A percentile compares a stretch with the other conserved stretches of the same genome.
These are phyloP conservation scores for Boletus sensibilis DNA, from an alignment of 768 basidiomycete genomes.

Conservation along the genomic window DNA sequence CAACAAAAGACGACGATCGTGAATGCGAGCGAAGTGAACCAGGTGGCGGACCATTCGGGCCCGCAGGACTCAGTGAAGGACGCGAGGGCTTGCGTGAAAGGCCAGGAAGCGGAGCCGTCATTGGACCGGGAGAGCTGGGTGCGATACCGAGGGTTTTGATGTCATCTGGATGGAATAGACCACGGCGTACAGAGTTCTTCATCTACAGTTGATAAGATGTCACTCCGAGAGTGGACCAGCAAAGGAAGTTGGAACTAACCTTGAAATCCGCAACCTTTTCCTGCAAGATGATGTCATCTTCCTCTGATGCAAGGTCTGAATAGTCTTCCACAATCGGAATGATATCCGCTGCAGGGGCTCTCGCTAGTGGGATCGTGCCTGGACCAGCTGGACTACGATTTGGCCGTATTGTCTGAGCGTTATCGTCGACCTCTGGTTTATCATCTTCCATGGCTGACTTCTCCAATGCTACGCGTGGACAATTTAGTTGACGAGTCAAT, in stretches of 20 bases:
- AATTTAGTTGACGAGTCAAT: background rate
- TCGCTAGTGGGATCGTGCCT: slow-evolving; percentile 51
- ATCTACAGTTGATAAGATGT: slow-evolving; percentile 39
- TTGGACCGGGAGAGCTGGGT: slow-evolving; percentile 52
- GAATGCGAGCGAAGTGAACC: slow-evolving; percentile 46
- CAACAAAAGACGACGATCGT: slow-evolving; percentile 57
- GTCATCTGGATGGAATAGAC: slow-evolving; percentile 87
- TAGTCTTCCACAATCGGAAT: slow-evolving; percentile 84
- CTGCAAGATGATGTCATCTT: slow-evolving; percentile 66
- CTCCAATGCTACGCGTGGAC: slow-evolving; percentile 51
- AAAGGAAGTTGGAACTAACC: slow-evolving; percentile 38
- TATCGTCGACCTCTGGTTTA: slow-evolving; percentile 59
- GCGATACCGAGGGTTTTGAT: slow-evolving; percentile 72
- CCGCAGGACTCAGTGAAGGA: slow-evolving; percentile 49
- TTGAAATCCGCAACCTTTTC: slow-evolving; percentile 85
- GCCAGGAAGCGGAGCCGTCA: slow-evolving; percentile 65
- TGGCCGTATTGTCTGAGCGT: slow-evolving; percentile 78
- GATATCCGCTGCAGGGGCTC: slow-evolving; percentile 60
- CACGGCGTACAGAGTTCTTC: slow-evolving; percentile 69
- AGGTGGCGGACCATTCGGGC: slow-evolving; percentile 22
- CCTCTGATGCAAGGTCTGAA: slow-evolving; percentile 81
- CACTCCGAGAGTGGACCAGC: background rate
- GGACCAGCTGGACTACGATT: slow-evolving; percentile 63
- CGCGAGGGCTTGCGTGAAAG: slow-evolving; percentile 54
- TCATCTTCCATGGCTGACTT: slow-evolving; percentile 59